Evolutionary conservation across 2,329 filamentous ascomycete genomes (phyloP).

Genomic region (Talaromyces atroroseus): DNA sequence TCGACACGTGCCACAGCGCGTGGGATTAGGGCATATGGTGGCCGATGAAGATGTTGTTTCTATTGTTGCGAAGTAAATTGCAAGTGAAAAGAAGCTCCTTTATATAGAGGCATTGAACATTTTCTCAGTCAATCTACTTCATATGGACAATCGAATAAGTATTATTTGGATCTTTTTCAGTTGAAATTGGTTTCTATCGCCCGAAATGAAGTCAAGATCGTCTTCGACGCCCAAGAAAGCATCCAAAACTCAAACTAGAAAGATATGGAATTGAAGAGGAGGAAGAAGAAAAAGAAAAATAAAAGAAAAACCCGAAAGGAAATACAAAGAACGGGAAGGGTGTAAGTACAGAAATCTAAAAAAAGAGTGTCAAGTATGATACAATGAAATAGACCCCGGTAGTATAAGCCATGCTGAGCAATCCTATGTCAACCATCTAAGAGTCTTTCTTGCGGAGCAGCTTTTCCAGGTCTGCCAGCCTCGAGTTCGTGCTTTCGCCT

Average conservation of each 20-base stretch:
- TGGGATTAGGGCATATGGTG: conserved; percentile 78
- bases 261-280: too few relatives aligned
- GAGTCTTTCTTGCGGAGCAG: conserved; percentile 17
- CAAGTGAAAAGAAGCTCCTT: not conserved
- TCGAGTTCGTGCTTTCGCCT: conserved; percentile 49
- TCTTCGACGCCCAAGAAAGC: not conserved
- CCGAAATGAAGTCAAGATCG: not conserved
- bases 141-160: not conserved
- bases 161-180: not conserved
- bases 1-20: conserved; percentile 86
- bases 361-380: not conserved
- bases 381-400: not conserved
- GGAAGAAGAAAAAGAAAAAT: not conserved
- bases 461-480: conserved; percentile 46
- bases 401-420: not conserved
- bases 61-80: conserved; percentile 51
- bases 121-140: not conserved
- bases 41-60: conserved; percentile 63
- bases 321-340: not conserved
- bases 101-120: too few relatives aligned
- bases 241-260: not conserved
- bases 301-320: not conserved
- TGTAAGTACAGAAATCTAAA: not conserved
- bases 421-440: not conserved
- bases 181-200: not conserved